Conservation (phyloP, 768 basidiomycete genomes). For the Agaricus sinodeliciosus region DNA sequence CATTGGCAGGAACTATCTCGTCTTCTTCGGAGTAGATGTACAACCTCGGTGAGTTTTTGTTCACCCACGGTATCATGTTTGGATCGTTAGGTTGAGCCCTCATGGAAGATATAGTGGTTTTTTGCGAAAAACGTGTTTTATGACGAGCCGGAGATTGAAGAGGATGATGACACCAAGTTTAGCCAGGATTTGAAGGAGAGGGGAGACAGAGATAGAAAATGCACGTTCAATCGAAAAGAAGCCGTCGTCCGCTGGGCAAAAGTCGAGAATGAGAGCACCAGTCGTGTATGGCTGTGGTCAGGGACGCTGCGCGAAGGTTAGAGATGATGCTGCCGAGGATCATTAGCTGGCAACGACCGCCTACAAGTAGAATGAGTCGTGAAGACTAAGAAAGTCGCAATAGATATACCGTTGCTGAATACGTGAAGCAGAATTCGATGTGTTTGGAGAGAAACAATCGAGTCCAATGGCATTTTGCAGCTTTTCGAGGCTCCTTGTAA, state of each 20-base stretch:
- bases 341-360: slow-evolving; percentile 32
- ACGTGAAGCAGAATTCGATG: slow-evolving; percentile 36
- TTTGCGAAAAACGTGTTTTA: slow-evolving; percentile 17
- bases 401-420: slow-evolving; percentile 39
- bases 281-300: slow-evolving; percentile 12
- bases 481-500: background rate
- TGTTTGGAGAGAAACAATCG: slow-evolving; percentile 3
- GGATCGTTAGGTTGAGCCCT: slow-evolving; percentile 21
- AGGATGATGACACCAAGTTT: slow-evolving; percentile 21
- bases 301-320: slow-evolving; percentile 10
- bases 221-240: slow-evolving; percentile 22
- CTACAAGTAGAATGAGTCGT: slow-evolving; percentile 17
- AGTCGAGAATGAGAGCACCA: slow-evolving; percentile 37
- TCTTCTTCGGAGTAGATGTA: slow-evolving; percentile 41
- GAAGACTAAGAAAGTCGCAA: background rate
- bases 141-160: slow-evolving; percentile 17
- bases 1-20: slow-evolving; percentile 27
- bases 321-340: slow-evolving; percentile 27
- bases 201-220: slow-evolving; percentile 23
- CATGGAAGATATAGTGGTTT: slow-evolving; percentile 19
- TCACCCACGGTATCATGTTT: slow-evolving; percentile 32
- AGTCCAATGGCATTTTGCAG: slow-evolving; percentile 2
- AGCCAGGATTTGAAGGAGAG: slow-evolving; percentile 19
- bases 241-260: slow-evolving; percentile 32
- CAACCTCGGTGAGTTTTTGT: slow-evolving; percentile 30